phyloP scores from a whole-genome alignment of 805 yeast species.

The Lachancea sp. region DNA sequence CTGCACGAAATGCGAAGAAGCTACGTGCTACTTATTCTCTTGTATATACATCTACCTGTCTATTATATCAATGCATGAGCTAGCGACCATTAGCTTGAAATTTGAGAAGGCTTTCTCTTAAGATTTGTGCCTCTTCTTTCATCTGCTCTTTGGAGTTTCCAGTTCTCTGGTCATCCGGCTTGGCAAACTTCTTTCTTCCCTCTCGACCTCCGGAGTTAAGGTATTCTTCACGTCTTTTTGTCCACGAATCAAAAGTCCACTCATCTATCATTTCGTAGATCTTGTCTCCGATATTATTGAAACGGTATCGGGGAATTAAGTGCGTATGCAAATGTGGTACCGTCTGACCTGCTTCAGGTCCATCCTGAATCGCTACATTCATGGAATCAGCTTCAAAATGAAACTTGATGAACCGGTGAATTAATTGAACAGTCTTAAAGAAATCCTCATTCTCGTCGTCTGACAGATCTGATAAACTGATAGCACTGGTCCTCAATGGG shows the following conservation, averaged over 20 bases:
- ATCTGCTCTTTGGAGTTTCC: slow-evolving; percentile 59
- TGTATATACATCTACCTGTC: background rate
- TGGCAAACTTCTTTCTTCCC: slow-evolving; percentile 26
- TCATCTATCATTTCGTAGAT: slow-evolving; percentile 67
- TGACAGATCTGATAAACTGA: slow-evolving; percentile 62
- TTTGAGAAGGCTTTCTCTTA: slow-evolving; percentile 38
- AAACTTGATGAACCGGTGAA: slow-evolving; percentile 60
- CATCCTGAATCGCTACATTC: slow-evolving; percentile 93
- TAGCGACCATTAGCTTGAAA: slow-evolving; percentile 5
- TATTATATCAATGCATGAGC: background rate
- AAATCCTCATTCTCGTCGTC: slow-evolving; percentile 71
- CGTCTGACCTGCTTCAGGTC: slow-evolving; percentile 93
- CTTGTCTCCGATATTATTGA: slow-evolving; percentile 59
- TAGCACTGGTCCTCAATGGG: slow-evolving; percentile 59
- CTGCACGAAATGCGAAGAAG: background rate
- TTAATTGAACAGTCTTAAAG: slow-evolving; percentile 64
- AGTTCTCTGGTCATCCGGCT: slow-evolving; percentile 47
- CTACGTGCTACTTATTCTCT: background rate
- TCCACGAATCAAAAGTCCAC: slow-evolving; percentile 39
- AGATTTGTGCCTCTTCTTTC: slow-evolving; percentile 61
- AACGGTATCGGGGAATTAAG: slow-evolving; percentile 71
- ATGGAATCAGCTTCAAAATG: slow-evolving; percentile 73
- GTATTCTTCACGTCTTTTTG: slow-evolving; percentile 28
- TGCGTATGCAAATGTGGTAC: slow-evolving; percentile 95
- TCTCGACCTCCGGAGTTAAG: slow-evolving; percentile 20